A percentile compares a stretch with the other conserved stretches of the same genome.
Conservation (phyloP, 805 yeast species). For the Clavispora vitiphila region DNA sequence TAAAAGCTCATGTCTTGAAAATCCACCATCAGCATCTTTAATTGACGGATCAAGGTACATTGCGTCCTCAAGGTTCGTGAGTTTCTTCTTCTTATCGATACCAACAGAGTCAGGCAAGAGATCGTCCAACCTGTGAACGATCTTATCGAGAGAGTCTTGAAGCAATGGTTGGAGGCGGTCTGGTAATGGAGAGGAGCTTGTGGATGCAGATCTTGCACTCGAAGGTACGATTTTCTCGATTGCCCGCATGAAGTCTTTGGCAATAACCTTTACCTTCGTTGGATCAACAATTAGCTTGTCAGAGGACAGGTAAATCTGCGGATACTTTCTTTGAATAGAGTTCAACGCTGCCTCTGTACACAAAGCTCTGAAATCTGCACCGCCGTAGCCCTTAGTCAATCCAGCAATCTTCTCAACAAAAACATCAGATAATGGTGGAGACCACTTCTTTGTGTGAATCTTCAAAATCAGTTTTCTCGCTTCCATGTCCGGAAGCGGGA, state of each 20-base stretch:
- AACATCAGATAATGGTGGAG: constrained; percentile 55
- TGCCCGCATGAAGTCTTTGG: constrained; percentile 83
- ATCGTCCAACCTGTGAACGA: constrained; percentile 45
- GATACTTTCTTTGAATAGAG: constrained; percentile 86
- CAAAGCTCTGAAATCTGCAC: constrained; percentile 91
- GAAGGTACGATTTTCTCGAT: constrained; percentile 87
- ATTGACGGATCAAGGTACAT: constrained; percentile 54
- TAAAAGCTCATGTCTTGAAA: constrained; percentile 60
- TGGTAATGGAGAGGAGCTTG: constrained; percentile 75
- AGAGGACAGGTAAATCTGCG: constrained; percentile 79
- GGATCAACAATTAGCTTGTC: constrained; percentile 76
- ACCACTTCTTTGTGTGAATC: constrained; percentile 90
- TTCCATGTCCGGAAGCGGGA: constrained; percentile 81
- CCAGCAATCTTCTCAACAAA: constrained; percentile 67
- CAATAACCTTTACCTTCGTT: constrained; percentile 60
- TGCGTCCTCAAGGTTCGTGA: constrained; percentile 65
- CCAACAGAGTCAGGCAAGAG: constrained; percentile 53
- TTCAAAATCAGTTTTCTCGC: constrained; percentile 75
- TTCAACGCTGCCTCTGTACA: constrained; percentile 95
- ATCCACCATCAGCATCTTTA: constrained; percentile 58
- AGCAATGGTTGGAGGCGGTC: constrained; percentile 63
- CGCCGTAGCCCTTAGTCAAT: constrained; percentile 93
- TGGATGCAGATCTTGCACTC: constrained; percentile 77
- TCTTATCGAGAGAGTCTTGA: constrained; percentile 40
- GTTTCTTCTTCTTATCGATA: constrained; percentile 35